Percentiles rank a stretch among this genome's conserved stretches.
Evolutionary conservation across 768 basidiomycete species (phyloP).

Genomic region (Boletus reticulatus): DNA sequence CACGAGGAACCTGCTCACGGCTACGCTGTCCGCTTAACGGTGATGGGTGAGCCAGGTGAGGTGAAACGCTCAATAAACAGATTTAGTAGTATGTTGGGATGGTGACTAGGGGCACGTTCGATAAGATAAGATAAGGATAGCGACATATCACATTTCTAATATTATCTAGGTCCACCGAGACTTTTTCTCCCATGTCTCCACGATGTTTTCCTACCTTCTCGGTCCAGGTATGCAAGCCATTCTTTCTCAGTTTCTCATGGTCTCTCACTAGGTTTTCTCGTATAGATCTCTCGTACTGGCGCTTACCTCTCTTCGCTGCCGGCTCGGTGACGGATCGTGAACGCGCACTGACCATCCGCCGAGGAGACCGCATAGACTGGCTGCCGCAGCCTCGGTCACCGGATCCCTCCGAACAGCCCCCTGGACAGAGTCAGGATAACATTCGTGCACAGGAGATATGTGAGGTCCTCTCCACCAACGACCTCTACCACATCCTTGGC

Average conservation of each 20-base stretch:
- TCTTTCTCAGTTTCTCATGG: too few species aligned
- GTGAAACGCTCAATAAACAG: constrained; percentile 54
- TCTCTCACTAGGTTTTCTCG: constrained; percentile 1
- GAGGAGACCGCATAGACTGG: constrained; percentile 32
- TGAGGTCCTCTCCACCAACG: constrained; percentile 56
- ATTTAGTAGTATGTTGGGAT: constrained; percentile 51
- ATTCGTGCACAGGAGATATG: constrained; percentile 24
- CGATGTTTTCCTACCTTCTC: constrained; percentile 33
- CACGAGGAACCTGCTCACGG: constrained; percentile 20
- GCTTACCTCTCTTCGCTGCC: constrained; percentile 58
- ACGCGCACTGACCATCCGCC: constrained; percentile 29
- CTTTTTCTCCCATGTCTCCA: neutral
- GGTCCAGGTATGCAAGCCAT: constrained; percentile 23
- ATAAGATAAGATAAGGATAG: constrained; percentile 15
- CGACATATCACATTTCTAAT: constrained; percentile 6
- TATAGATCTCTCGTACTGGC: constrained; percentile 60
- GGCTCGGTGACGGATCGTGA: constrained; percentile 38
- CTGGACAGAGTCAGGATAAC: constrained; percentile 9
- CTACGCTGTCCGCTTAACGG: constrained; percentile 61
- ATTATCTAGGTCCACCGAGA: constrained; percentile 3
- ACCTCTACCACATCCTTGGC: constrained; percentile 76
- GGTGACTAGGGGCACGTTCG: constrained; percentile 14
- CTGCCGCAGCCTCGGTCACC: constrained; percentile 17
- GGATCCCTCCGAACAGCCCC: neutral
- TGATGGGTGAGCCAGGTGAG: constrained; percentile 91